phyloP scores from a whole-genome alignment of 371 early-diverging fungal species.

The Syncephalastrum monosporum region DNA sequence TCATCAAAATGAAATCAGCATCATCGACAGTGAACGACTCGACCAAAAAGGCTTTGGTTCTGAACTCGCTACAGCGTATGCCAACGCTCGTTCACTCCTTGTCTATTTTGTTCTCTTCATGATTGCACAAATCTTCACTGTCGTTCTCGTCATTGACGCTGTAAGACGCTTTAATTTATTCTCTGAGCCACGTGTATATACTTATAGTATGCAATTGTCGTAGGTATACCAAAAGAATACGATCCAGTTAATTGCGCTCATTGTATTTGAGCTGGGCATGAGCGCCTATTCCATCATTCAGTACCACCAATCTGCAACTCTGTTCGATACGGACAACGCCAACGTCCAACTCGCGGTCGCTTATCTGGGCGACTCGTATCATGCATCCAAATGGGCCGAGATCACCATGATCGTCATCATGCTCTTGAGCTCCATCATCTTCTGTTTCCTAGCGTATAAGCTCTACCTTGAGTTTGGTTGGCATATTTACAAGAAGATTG shows the following conservation, averaged over 20 bases:
- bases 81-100: conserved; percentile 45
- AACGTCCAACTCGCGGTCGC: conserved; percentile 21
- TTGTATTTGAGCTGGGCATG: conserved; percentile 50
- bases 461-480: conserved; percentile 63
- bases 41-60: conserved; percentile 20
- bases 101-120: conserved; percentile 50
- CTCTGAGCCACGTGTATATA: no score
- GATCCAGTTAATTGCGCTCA: conserved; percentile 49
- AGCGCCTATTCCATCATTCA: conserved; percentile 48
- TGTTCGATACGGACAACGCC: conserved; percentile 31
- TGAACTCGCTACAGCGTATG: conserved; percentile 26
- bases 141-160: conserved; percentile 47
- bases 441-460: conserved; percentile 46
- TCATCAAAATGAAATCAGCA: conserved; percentile 38
- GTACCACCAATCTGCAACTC: conserved; percentile 44
- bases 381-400: conserved; percentile 49
- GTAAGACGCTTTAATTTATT: conserved; percentile 19
- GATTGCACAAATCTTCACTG: conserved; percentile 46
- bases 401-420: conserved; percentile 42
- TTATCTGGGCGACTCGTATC: conserved; percentile 31
- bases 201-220: not conserved
- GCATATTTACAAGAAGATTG: conserved; percentile 94
- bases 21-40: conserved; percentile 34
- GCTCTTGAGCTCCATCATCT: conserved; percentile 32
- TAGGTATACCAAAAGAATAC: conserved; percentile 55